These are phyloP conservation scores for Gnomoniopsis sp. DNA, from an alignment of 2,329 filamentous ascomycete species.

Conservation along the genomic window DNA sequence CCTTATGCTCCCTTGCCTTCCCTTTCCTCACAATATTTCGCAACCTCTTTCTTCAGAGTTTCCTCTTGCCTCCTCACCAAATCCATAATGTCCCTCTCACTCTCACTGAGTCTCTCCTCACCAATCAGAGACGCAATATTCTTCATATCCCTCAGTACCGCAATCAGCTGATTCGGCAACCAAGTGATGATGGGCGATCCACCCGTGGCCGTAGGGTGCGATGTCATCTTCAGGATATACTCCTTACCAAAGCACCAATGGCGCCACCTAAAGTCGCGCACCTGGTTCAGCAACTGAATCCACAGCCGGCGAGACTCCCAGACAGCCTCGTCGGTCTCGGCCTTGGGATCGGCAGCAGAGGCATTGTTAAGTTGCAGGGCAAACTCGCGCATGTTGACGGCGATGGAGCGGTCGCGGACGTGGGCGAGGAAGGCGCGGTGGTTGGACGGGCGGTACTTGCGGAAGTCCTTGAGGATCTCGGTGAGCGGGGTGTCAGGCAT, in stretches of 20 bases:
- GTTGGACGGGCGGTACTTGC: conserved; percentile 82
- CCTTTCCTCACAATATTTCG: conserved; percentile 68
- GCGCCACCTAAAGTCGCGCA: conserved; percentile 77
- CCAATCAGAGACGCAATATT: conserved; percentile 46
- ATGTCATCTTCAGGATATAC: conserved; percentile 77
- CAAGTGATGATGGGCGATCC: conserved; percentile 81
- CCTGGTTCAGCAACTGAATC: conserved; percentile 66
- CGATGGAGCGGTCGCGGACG: conserved; percentile 51
- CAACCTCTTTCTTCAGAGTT: conserved; percentile 68
- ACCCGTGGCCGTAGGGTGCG: conserved; percentile 74
- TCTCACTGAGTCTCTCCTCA: conserved; percentile 42
- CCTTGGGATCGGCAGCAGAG: conserved; percentile 15
- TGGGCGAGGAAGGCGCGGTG: conserved; percentile 81
- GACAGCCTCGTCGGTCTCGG: conserved; percentile 38
- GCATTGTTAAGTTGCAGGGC: conserved; percentile 38
- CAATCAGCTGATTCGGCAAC: conserved; percentile 77
- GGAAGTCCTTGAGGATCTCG: conserved; percentile 82
- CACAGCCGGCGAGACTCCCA: conserved; percentile 57
- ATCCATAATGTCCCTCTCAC: conserved; percentile 63
- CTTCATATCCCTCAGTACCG: conserved; percentile 69
- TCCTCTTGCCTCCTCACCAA: conserved; percentile 60
- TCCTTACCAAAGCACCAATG: conserved; percentile 85
- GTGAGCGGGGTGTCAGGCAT: conserved; percentile 91
- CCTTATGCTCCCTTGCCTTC: conserved; percentile 26
- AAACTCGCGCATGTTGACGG: conserved; percentile 56